Percentiles rank a stretch among this genome's conserved stretches.
Conservation (phyloP, 2,329 filamentous ascomycete species). For the Paraphaeosphaeria minitans region DNA sequence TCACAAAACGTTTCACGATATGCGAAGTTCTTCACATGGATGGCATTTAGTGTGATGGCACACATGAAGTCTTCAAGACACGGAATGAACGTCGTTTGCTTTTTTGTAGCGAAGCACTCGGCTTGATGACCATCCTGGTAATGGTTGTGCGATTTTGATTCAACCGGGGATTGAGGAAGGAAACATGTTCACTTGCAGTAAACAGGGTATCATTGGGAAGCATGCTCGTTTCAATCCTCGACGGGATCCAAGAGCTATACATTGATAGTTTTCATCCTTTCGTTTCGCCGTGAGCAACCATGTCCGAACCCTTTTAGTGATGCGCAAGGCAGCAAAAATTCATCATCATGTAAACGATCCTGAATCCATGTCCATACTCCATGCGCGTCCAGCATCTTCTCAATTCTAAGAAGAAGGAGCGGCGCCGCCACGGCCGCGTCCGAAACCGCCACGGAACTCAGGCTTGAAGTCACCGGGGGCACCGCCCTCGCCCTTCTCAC, state of each 20-base stretch:
- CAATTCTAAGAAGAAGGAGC: constrained; percentile 43
- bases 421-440: constrained; percentile 45
- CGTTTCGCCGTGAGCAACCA: constrained; percentile 44
- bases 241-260: constrained; percentile 36
- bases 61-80: neutral
- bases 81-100: neutral
- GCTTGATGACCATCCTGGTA: no score
- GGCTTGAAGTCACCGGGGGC: constrained; percentile 52
- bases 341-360: constrained; percentile 33
- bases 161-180: neutral
- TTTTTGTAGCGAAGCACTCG: neutral
- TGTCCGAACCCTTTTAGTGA: constrained; percentile 43
- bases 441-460: constrained; percentile 52
- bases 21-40: no score
- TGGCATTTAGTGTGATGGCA: no score
- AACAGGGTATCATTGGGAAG: constrained; percentile 47
- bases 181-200: constrained; percentile 28
- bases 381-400: constrained; percentile 29
- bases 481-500: constrained; percentile 47
- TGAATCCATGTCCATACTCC: constrained; percentile 27
- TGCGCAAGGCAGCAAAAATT: constrained; percentile 30
- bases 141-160: no score
- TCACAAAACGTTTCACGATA: neutral
- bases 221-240: constrained; percentile 31
- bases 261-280: constrained; percentile 47